A percentile compares a stretch with the other conserved stretches of the same genome.
Evolutionary conservation across 208 protist species (phyloP).

Genomic region (Trypanosomatidae sp.): DNA sequence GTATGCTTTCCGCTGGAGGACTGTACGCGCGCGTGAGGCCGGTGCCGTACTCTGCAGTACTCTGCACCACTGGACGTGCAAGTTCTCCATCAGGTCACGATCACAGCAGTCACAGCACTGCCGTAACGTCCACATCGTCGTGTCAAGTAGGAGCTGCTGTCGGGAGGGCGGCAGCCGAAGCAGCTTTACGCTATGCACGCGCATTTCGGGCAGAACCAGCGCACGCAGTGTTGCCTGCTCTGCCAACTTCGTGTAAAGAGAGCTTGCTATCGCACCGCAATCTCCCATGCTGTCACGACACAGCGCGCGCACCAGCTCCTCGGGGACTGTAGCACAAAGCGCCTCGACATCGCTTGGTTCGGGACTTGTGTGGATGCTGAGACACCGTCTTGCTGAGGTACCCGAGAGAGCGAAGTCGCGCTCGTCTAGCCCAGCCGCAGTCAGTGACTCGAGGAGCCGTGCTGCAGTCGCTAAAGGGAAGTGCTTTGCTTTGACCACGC

Average conservation of each 20-base stretch:
- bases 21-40: not conserved
- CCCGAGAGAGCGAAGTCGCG: not conserved
- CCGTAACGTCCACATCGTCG: conserved; percentile 8
- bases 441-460: not conserved
- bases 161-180: conserved; percentile 3
- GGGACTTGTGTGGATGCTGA: not conserved
- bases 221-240: conserved; percentile 8
- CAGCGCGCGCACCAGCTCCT: not conserved
- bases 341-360: conserved; percentile 1
- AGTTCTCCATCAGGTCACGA: conserved; percentile 20
- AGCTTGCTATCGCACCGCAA: not conserved
- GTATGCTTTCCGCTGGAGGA: conserved; percentile 5
- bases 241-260: conserved; percentile 3
- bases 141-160: not conserved
- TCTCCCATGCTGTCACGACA: conserved; percentile 3
- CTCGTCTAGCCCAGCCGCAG: conserved; percentile 1
- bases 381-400: not conserved
- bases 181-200: not conserved
- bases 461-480: not conserved
- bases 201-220: not conserved
- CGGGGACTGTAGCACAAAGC: not conserved
- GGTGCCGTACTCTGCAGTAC: not conserved
- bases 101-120: conserved; percentile 19
- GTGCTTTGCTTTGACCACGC: not conserved
- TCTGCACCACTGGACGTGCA: conserved; percentile 12